These are phyloP conservation scores for Boletus barrowsii DNA, from an alignment of 768 basidiomycete genomes.

Conservation along the genomic window DNA sequence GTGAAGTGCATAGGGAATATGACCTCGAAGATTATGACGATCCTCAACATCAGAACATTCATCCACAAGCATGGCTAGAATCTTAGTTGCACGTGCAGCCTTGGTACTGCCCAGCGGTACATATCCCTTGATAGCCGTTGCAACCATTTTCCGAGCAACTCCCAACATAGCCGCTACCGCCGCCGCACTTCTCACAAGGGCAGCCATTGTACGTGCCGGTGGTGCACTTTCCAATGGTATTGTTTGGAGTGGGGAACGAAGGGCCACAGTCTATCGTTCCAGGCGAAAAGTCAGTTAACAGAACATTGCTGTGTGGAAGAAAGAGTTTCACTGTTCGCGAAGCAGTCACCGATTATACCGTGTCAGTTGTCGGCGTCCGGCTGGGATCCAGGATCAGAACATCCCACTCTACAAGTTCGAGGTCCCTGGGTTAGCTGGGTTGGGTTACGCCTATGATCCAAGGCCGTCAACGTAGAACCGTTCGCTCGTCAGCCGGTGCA, in stretches of 20 bases:
- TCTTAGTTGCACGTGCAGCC: not conserved
- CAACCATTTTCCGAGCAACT: not conserved
- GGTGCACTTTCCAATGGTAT: not conserved
- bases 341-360: not conserved
- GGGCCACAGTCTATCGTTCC: no score
- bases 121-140: not conserved
- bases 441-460: no score
- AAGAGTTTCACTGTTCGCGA: not conserved
- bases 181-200: constrained; percentile 1
- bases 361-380: not conserved
- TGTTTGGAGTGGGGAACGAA: not conserved
- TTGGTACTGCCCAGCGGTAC: not conserved
- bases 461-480: no score
- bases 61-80: no score
- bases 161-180: not conserved
- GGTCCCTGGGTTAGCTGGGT: no score
- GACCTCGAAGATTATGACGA: no score
- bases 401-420: no score
- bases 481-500: no score
- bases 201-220: not conserved
- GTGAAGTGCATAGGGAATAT: no score
- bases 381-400: not conserved
- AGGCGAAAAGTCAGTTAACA: no score
- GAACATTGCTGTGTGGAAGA: no score
- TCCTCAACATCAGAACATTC: no score